These are phyloP conservation scores for Sanghuangporus sanghuang DNA, from an alignment of 1,284 basidiomycete genomes.

Conservation along the genomic window DNA sequence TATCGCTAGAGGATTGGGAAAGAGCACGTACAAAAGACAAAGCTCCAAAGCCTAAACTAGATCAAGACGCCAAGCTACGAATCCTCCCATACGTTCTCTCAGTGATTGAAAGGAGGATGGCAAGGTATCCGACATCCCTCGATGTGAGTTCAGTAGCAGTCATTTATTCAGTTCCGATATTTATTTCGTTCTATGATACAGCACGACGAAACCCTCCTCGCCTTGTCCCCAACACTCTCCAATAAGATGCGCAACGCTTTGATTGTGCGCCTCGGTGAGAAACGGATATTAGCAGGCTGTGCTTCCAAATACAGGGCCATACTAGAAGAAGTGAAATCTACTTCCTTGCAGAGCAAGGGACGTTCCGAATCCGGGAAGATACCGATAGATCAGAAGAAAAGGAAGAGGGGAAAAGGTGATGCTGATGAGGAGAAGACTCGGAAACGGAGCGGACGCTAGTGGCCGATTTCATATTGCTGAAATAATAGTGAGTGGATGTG, in stretches of 20 bases:
- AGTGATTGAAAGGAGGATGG: slow-evolving; percentile 47
- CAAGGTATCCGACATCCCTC: slow-evolving; percentile 52
- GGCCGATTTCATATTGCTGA: not conserved
- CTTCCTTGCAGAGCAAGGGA: not conserved
- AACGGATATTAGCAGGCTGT: slow-evolving; percentile 52
- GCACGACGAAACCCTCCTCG: slow-evolving; percentile 49
- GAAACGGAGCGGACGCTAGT: not conserved
- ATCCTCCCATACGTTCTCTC: slow-evolving; percentile 41
- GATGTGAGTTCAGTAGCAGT: slow-evolving; percentile 38
- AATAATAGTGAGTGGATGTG: too few species aligned
- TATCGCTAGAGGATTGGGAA: slow-evolving; percentile 59
- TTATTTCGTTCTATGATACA: slow-evolving; percentile 27
- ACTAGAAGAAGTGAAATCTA: not conserved
- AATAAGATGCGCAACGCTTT: slow-evolving; percentile 57
- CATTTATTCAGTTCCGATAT: not conserved
- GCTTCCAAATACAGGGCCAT: not conserved
- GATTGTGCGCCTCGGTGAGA: slow-evolving; percentile 78
- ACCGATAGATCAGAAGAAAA: not conserved
- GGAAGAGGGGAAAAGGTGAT: slow-evolving; percentile 3
- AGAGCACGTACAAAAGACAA: slow-evolving; percentile 64
- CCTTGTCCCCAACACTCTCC: slow-evolving; percentile 27
- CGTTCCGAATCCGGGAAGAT: not conserved
- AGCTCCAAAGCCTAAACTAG: slow-evolving; percentile 71
- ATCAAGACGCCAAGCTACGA: slow-evolving; percentile 32
- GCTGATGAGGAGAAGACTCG: not conserved